Evolutionary conservation across 139 green algal species (phyloP).

Genomic region (Chlorella vulgaris): DNA sequence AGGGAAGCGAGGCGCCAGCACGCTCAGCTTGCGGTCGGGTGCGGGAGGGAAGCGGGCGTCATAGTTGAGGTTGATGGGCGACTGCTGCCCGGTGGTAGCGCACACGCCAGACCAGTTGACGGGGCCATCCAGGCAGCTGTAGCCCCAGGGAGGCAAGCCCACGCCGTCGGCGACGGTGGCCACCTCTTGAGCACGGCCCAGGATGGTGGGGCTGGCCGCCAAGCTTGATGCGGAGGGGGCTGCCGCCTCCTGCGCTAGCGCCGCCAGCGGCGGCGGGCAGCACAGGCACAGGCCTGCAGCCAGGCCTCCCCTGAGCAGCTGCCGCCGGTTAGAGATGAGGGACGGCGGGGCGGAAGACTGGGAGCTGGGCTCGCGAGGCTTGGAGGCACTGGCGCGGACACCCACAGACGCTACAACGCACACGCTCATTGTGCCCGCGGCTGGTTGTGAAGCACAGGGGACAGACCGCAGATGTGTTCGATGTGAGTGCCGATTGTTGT

Average conservation of each 20-base stretch:
- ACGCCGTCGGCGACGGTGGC: constrained; percentile 5
- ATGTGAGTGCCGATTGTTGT: too few species aligned
- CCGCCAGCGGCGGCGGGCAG: constrained; percentile 26
- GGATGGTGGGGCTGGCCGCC: neutral
- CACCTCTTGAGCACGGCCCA: neutral
- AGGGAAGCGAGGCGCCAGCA: constrained; percentile 15
- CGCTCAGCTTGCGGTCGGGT: neutral
- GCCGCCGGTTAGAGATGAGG: neutral
- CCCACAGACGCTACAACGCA: neutral
- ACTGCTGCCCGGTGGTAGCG: constrained; percentile 7
- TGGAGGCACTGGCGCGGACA: neutral
- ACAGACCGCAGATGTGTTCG: too few species aligned
- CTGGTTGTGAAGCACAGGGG: neutral
- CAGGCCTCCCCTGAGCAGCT: constrained; percentile 2
- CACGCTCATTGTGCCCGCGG: neutral
- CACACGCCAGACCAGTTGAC: constrained; percentile 10
- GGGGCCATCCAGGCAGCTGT: constrained; percentile 22
- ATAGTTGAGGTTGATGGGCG: constrained; percentile 25
- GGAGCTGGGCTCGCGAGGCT: neutral
- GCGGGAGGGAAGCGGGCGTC: constrained; percentile 8
- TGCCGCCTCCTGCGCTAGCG: constrained; percentile 10
- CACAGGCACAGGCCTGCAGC: constrained; percentile 18
- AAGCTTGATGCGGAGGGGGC: neutral
- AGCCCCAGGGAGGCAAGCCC: constrained; percentile 19
- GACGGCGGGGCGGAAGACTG: neutral